Evolutionary conservation across 2,329 filamentous ascomycete genomes (phyloP).

Genomic region (Talaromyces sp.): DNA sequence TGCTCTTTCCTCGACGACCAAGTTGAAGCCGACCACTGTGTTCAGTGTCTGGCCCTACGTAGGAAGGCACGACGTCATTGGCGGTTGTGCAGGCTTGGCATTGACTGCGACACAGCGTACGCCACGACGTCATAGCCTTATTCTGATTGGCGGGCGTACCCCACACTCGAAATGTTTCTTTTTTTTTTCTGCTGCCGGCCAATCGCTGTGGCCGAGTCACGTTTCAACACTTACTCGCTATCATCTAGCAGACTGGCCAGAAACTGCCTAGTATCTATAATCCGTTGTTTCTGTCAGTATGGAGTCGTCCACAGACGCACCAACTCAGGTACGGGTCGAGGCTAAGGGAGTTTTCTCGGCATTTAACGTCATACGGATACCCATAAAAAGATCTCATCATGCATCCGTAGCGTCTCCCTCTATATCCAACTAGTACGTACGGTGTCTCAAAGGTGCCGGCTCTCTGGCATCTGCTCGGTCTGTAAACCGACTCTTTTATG

Average conservation of each 20-base stretch:
- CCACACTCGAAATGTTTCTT: not conserved
- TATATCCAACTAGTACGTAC: not conserved
- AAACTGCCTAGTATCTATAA: no score
- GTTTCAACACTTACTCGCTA: not conserved
- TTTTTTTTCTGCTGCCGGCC: not conserved
- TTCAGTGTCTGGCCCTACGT: not conserved
- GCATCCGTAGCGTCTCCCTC: not conserved
- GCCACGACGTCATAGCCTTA: slow-evolving; percentile 6
- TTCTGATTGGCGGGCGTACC: not conserved
- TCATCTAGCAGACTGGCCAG: no score
- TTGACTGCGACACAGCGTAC: not conserved
- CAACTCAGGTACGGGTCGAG: not conserved
- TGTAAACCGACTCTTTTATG: not conserved
- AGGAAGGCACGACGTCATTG: slow-evolving; percentile 16
- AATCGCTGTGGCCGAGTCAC: not conserved
- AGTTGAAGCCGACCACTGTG: slow-evolving; percentile 7
- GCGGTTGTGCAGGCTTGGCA: slow-evolving; percentile 8
- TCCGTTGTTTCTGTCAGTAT: no score
- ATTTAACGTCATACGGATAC: not conserved
- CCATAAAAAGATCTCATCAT: slow-evolving; percentile 8
- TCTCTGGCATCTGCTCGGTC: not conserved
- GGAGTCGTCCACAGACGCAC: no score
- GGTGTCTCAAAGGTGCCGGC: not conserved
- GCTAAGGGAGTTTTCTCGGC: slow-evolving; percentile 1
- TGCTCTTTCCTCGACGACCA: slow-evolving; percentile 6